Percentiles rank a stretch among this genome's conserved stretches.
These are phyloP conservation scores for Rosa lucieae DNA, from an alignment of 306 rosid genomes.

Conservation along the genomic window DNA sequence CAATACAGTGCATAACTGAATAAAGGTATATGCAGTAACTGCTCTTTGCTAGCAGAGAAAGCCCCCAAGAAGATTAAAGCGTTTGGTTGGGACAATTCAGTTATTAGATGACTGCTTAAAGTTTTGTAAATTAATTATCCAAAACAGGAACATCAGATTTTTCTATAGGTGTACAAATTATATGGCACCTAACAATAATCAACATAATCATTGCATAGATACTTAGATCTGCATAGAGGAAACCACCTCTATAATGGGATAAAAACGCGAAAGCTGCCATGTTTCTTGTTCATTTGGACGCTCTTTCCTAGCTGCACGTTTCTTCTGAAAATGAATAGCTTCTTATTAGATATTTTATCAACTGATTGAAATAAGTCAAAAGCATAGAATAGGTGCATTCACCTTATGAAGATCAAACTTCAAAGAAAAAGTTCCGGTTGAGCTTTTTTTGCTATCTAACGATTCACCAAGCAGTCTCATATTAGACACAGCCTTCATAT, in stretches of 20 bases:
- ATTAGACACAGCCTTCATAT: constrained; percentile 69
- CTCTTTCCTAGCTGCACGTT: constrained; percentile 79
- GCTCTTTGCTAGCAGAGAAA: neutral
- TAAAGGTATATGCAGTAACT: neutral
- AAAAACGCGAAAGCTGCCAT: constrained; percentile 92
- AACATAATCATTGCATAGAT: neutral
- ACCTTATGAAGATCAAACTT: constrained; percentile 91
- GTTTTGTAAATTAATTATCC: neutral
- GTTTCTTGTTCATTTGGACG: constrained; percentile 72
- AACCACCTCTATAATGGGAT: constrained; percentile 84
- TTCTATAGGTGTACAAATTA: neutral
- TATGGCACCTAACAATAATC: neutral
- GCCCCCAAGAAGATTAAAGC: neutral
- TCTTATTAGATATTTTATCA: constrained; percentile 32
- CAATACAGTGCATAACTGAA: neutral
- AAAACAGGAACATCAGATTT: neutral
- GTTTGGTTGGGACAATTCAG: neutral
- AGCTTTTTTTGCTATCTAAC: constrained; percentile 64
- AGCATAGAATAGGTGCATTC: constrained; percentile 19
- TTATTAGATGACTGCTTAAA: neutral
- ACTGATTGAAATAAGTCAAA: neutral
- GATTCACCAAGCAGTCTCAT: constrained; percentile 72
- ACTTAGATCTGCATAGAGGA: neutral
- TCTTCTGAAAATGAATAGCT: constrained; percentile 58
- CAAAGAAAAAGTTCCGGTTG: constrained; percentile 58